phyloP scores from a whole-genome alignment of 441 rosid genomes.

The Biscutella laevigata region DNA sequence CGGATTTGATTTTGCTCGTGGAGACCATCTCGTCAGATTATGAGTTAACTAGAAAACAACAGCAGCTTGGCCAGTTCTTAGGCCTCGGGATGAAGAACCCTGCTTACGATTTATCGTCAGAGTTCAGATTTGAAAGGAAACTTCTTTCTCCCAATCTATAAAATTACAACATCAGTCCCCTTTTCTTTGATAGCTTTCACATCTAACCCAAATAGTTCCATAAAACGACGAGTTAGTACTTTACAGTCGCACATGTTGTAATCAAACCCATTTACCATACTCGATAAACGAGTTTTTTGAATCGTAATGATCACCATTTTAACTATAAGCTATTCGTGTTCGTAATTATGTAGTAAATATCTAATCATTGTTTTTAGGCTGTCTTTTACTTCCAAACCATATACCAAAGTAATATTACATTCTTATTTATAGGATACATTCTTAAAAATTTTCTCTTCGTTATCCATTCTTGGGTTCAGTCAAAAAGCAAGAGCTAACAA shows the following conservation, averaged over 20 bases:
- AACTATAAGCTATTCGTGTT: too few relatives aligned
- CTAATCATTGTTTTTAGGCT: too few relatives aligned
- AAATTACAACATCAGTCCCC: constrained; percentile 7
- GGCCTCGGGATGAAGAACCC: constrained; percentile 12
- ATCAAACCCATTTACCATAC: not conserved
- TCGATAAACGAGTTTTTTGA: constrained; percentile 6
- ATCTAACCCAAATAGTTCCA: not conserved
- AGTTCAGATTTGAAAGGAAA: constrained; percentile 22
- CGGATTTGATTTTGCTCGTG: constrained; percentile 75
- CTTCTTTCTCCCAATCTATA: not conserved
- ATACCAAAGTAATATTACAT: too few relatives aligned
- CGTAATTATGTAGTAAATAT: too few relatives aligned
- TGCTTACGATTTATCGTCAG: constrained; percentile 13
- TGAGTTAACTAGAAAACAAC: constrained; percentile 6
- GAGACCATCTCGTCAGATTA: constrained; percentile 50
- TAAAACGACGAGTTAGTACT: not conserved
- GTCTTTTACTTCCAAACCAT: too few relatives aligned
- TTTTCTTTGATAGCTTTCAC: not conserved
- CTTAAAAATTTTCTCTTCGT: not conserved
- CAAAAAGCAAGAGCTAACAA: constrained; percentile 9
- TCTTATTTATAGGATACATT: constrained; percentile 13
- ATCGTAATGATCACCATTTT: too few relatives aligned
- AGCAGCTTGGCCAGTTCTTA: constrained; percentile 2
- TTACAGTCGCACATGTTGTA: not conserved
- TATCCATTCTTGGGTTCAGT: not conserved